Evolutionary conservation across 805 yeast species (phyloP), one percentile per base, ranked within the genome.

Genomic region (Kregervanrija pseudodelftensis): DNA sequence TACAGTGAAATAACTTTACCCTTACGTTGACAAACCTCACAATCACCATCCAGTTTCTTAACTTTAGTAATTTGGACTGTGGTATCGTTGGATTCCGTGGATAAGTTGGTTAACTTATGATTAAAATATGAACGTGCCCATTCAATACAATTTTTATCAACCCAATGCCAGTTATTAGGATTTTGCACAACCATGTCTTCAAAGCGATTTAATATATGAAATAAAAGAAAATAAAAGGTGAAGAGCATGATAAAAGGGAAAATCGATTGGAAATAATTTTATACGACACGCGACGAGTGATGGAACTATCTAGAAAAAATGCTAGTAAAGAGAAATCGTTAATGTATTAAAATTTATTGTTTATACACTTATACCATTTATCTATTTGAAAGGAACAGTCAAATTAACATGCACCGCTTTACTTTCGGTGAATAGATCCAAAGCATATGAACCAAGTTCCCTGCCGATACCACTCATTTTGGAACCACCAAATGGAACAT

Each of bases 91-190:
- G 66, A 58, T 30, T 57, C 53, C 1, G 57, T 77, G 11, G 63
- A 49, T 36, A 79, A 50, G 1, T 82, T 83, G 10, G 71, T 70
- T 42, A 89, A 68, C 38, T 79, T 74, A 39, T 77, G 74, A 30
- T 67, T 64, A 63, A 93, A 86, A 64, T 91, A 91, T 36, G 75
- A 72, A 49, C 79, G 79, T 11, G 96, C 75, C 99, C 99, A 93
- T 45, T 78, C 82, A 46, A 91, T 76, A 68, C 99, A 93, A 72
- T 93, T 93, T 66, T 91, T 91, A 68, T 91, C 97, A 50, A 90
- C 97, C 98, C 98, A 93, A 73, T 93, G 99, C 99, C 99, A 91
- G 69, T 91, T 91, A 66, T 93, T 93, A 35, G 98, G 98, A 74
- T 91, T 93, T 67, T 88, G 84, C 31, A 93, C 90, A 36, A 86